A percentile compares a stretch with the other conserved stretches of the same genome.
Conservation (phyloP, 768 basidiomycete species). For the Mrakia blollopis region DNA sequence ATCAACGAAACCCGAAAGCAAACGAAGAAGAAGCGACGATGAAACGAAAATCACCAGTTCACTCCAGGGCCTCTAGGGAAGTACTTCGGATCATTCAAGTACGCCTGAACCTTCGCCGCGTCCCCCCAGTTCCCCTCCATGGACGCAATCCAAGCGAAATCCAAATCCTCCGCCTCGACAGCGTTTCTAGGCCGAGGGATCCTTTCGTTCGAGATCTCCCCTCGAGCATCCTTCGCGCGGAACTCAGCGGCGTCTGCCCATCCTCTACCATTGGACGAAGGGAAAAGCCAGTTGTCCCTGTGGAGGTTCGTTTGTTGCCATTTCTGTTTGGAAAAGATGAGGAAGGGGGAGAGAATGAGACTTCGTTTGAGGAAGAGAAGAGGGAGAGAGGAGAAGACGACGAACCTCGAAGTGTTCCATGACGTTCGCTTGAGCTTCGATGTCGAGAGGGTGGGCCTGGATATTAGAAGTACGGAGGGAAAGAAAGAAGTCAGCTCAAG, state of each 20-base stretch:
- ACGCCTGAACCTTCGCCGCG: constrained; percentile 1
- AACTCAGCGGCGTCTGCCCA: not conserved
- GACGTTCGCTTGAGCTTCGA: constrained; percentile 21
- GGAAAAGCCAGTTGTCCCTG: not conserved
- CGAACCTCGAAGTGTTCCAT: constrained; percentile 18
- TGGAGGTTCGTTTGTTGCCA: not conserved
- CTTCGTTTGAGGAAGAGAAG: not conserved
- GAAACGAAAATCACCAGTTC: not conserved
- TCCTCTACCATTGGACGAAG: not conserved
- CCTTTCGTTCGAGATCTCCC: not conserved
- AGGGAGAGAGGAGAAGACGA: not conserved
- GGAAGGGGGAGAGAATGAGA: not conserved
- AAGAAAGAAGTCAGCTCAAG: not conserved
- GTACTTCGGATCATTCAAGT: not conserved
- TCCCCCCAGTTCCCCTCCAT: constrained; percentile 27
- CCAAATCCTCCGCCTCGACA: constrained; percentile 3
- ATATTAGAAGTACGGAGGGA: not conserved
- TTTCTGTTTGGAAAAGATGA: not conserved
- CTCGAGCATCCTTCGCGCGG: not conserved
- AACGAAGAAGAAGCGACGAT: too few relatives aligned
- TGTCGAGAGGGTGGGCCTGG: constrained; percentile 17
- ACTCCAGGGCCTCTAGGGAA: not conserved
- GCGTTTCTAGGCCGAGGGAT: constrained; percentile 9
- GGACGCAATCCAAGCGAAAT: not conserved
- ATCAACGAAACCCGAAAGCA: too few relatives aligned